Evolutionary conservation across 345 rosid species (phyloP), one percentile per base, ranked within the genome.

Genomic region (Rhodomyrtus tomentosa): DNA sequence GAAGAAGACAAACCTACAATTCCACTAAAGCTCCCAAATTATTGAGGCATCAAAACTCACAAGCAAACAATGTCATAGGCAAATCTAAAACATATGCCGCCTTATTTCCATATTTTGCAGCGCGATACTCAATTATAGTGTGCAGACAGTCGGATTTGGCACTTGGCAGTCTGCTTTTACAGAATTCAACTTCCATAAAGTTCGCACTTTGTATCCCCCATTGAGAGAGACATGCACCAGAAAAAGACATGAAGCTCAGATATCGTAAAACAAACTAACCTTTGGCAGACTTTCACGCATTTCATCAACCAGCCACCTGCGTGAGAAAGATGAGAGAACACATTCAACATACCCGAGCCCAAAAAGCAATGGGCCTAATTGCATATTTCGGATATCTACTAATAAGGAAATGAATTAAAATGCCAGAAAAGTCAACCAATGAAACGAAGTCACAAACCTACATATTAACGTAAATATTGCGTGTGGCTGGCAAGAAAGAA

Each of bases 241-340:
- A 51, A 50, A 72, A 72, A 83, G 25, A 25, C 59, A 50, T 56
- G 81, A 80, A 81, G 74, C 55, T 80, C 55, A 50, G 82, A 62
- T 76, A 21, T 53, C 80, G 24, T 52, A 42, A 80, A 81, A 88
- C 85, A 79, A 87, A 90, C 95, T 90, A 87, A 89, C 99, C 98
- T 95, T 95, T 81, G 98, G 98, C 88, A 97, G 68, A 89, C 98
- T 95, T 89, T 97, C 99, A 85, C 87, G 83, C 85, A 97, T 93
- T 92, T 97, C 99, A 80, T 91, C 99, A 83, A 95, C 87, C 91
- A 97, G 88, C 99, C 99, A 97, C 93, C 99, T 94, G 91, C 89
- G 86, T 32, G 55, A 84, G 83, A 54, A 86, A 92, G 84, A 81
- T 85, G 87, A 85, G 84, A 82, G 87, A 90, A 82, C 79, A 62